Base-by-base conservation (phyloP, 139 green algal genomes). In the Zygnema cylindricum region DNA sequence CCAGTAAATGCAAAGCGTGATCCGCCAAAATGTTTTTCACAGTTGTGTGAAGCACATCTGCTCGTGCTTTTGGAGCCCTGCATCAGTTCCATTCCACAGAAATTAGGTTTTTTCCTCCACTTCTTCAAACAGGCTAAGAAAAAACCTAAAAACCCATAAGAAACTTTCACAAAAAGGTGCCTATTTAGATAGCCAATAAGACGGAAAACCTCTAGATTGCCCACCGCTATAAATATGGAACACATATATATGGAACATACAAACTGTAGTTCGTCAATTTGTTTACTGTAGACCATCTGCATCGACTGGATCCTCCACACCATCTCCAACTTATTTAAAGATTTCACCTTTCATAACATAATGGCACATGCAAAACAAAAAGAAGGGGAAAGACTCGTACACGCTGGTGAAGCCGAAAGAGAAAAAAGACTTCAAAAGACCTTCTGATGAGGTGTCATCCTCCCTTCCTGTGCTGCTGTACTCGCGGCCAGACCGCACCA, bases 351-450 rank as follows among this genome's bases (percentile, higher is more conserved):
- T 73, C 57, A 25, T 73, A 35, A 35, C 30, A 30, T 30, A 73
- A 25, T 30, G 57, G 57, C 57, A 73, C 57, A 73, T 25, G 57
- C 57, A 73, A 73, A 73, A 30, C 21, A 81, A 11, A 21, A 38
- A 38, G 30, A 11, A 11, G 73, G 41, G 16, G 30, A 21, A 81
- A 21, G 35, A 21, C 77, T 25, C 57, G 33, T 39, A 90, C 76
- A 55, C 39, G 55, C 69, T 73, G 41, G 88, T 91, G 88, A 92
- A 91, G 35, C 88, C 88, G 82, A 92, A 92, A 41, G 3, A 41
- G 69, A 92, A 90, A 84, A 92, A 90, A 41, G 63, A 85, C 69
- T 89, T 91, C n/a, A 91, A 55, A 25, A 91, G 55, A 22, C 78
- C 69, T 36, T 90, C 82, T 16, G 35, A 35, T 38, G 63, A 55